Base-by-base conservation (phyloP, 163 green algal genomes). In the Volvox carteri region DNA sequence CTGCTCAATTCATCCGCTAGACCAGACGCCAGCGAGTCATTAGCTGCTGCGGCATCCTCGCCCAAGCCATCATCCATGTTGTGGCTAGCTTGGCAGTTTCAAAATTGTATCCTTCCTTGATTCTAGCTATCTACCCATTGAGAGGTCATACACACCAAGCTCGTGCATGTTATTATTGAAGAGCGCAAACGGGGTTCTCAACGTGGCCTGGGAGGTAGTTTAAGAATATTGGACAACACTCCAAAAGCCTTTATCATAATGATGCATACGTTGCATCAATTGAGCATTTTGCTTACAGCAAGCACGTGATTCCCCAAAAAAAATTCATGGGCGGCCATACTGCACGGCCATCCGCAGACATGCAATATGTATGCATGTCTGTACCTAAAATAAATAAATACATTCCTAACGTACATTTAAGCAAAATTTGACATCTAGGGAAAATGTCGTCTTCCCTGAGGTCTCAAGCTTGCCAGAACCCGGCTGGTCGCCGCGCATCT, bases 1-100 rank as follows among this genome's bases (percentile, higher is more conserved):
- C 89, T 78, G 54, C 62, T 85, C 5, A 92, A 54, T 46, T 92
- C 89, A n/a, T 92, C 89, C 19, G 89, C 70, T 18, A 91, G 67
- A 37, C 72, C 80, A n/a, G 78, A 70, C 11, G 56, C 54, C 54
- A 86, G 58, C 54, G 78, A 67, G 56, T 86, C 78, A 25, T 75
- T 60, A 21, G 6, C 54, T 28, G 12, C 52, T 21, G 56, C 78
- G 16, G 37, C 78, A 28, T 86, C 78, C 39, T 62, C 78, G 39
- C 39, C 56, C 18, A 58, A 6, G 14, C 78, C 78, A 7, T 86
- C 78, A 50, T 86, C 78, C 78, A 86, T 86, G 12, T 4, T 70
- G 75, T 28, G 25, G 1, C 33, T 12, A 25, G 46, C 33, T 42
- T 2, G 11, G 46, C 3, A 75, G 35, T 75, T 48, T 11, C 60